These are phyloP conservation scores for Petunia secreta DNA, from an alignment of 257 asterid genomes.

Conservation along the genomic window DNA sequence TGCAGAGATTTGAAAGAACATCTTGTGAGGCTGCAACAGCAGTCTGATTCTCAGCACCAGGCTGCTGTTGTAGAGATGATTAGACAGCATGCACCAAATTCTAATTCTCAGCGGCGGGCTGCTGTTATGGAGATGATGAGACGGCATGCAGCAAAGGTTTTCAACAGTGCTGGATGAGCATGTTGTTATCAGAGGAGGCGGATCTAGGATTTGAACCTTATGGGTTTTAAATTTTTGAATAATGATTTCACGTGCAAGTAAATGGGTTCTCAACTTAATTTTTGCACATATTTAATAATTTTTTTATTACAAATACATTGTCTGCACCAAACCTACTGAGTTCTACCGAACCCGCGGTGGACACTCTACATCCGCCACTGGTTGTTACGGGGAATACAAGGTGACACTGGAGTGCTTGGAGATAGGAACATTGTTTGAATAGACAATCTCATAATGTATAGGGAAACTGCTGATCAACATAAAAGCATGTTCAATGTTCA, in stretches of 20 bases:
- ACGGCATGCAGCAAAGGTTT: slow-evolving; percentile 94
- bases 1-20: slow-evolving; percentile 86
- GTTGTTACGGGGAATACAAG: not conserved
- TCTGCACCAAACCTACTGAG: too few relatives aligned
- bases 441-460: not conserved
- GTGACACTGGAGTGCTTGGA: not conserved
- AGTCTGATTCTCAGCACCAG: slow-evolving; percentile 61
- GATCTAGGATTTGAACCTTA: too few relatives aligned
- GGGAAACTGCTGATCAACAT: slow-evolving; percentile 8
- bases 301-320: too few relatives aligned
- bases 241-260: too few relatives aligned
- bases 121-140: slow-evolving; percentile 98
- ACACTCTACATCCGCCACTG: too few relatives aligned
- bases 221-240: too few relatives aligned
- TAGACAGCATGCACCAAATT: too few relatives aligned
- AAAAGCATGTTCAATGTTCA: slow-evolving; percentile 20
- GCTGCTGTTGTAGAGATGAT: too few relatives aligned
- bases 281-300: too few relatives aligned
- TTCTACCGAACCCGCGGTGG: too few relatives aligned
- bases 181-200: not conserved
- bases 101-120: slow-evolving; percentile 66
- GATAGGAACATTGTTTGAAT: not conserved
- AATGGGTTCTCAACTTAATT: too few relatives aligned
- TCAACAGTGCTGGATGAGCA: slow-evolving; percentile 47
- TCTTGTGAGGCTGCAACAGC: slow-evolving; percentile 78